These are phyloP conservation scores for Triticum aestivum DNA, from an alignment of 176 grass and related monocot species.

Conservation along the genomic window IWGSC_CS_RefSeq_v2.1 NC_057800.1:233772893-233773392, in stretches of 20 bases:
- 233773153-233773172: not conserved
- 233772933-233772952: conserved; percentile 65
- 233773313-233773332: conserved; percentile 42
- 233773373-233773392: conserved; percentile 4
- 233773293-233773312: conserved; percentile 87
- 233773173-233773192: not conserved
- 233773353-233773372: not conserved
- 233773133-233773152: not conserved
- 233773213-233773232: conserved; percentile 2
- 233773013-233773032: conserved; percentile 69
- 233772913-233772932: conserved; percentile 79
- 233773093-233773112: not conserved
- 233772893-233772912: conserved; percentile 83
- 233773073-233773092: not conserved
- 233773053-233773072: not conserved
- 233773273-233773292: conserved; percentile 43
- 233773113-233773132: not conserved
- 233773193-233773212: not conserved
- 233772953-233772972: conserved; percentile 67
- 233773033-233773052: conserved; percentile 82
- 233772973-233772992: conserved; percentile 55
- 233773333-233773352: not conserved
- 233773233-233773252: not conserved
- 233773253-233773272: conserved; percentile 69
- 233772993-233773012: conserved; percentile 50